These are phyloP conservation scores for Pythium graminicola DNA, from an alignment of 352 stramenopile genomes.

Conservation along the genomic window DNA sequence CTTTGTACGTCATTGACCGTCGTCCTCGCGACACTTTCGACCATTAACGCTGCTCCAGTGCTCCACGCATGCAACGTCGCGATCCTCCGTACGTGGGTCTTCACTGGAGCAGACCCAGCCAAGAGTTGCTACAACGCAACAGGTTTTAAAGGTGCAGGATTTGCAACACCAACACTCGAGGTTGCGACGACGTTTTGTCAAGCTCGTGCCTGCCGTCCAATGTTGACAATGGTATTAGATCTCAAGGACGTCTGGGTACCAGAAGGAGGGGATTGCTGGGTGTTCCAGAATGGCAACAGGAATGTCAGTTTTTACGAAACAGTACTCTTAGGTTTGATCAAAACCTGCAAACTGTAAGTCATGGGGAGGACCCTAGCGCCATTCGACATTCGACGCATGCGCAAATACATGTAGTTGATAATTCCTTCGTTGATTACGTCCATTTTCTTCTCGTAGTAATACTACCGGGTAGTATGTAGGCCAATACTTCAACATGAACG, in stretches of 20 bases:
- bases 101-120: background rate
- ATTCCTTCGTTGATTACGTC: too few relatives aligned
- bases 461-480: too few relatives aligned
- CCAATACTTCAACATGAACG: too few relatives aligned
- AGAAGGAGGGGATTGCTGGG: conserved; percentile 5
- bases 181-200: conserved; percentile 2
- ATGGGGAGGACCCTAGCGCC: too few relatives aligned
- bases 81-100: too few relatives aligned
- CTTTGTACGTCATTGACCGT: too few relatives aligned
- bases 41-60: too few relatives aligned
- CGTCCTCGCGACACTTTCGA: too few relatives aligned
- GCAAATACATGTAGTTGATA: too few relatives aligned
- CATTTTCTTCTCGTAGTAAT: too few relatives aligned
- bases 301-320: conserved; percentile 11
- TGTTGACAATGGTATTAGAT: background rate
- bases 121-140: background rate
- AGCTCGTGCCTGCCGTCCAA: background rate
- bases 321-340: background rate
- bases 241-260: too few relatives aligned
- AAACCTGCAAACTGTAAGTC: conserved; percentile 4
- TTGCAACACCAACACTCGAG: background rate
- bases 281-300: background rate
- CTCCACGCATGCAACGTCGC: too few relatives aligned
- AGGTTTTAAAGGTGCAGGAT: conserved; percentile 5
- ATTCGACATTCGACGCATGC: background rate